phyloP scores from a whole-genome alignment of 169 alveolate species.

The Plasmodium coatneyi region DNA sequence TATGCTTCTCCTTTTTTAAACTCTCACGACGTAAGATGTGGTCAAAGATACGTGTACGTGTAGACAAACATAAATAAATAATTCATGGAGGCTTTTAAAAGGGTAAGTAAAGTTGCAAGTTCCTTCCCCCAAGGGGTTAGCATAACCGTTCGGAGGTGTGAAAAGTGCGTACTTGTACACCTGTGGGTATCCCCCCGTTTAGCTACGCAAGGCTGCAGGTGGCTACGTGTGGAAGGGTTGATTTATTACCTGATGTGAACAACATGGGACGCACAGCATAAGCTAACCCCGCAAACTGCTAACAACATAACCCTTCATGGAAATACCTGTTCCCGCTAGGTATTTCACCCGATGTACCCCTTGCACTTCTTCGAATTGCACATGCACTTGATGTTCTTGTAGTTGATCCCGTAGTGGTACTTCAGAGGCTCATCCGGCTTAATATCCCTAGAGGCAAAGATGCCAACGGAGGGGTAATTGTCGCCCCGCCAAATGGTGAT shows the following conservation, averaged over 20 bases:
- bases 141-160: not conserved
- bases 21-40: not conserved
- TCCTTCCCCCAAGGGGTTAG: not conserved
- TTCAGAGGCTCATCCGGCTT: conserved; percentile 86
- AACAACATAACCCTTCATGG: not conserved
- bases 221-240: not conserved
- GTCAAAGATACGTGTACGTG: not conserved
- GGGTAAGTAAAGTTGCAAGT: not conserved
- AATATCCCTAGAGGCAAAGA: conserved; percentile 83
- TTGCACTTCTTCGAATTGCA: conserved; percentile 80
- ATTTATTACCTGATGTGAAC: not conserved
- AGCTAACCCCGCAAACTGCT: not conserved
- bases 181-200: no score
- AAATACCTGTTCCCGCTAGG: not conserved
- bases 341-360: conserved; percentile 79
- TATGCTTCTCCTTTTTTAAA: not conserved
- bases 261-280: not conserved
- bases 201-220: no score
- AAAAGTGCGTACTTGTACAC: not conserved
- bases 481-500: conserved; percentile 87
- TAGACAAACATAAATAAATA: not conserved
- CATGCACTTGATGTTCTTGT: conserved; percentile 82
- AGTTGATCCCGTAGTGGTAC: conserved; percentile 81
- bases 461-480: conserved; percentile 83
- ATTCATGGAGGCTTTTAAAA: not conserved